Percentiles rank a stretch among this genome's conserved stretches.
Conservation (phyloP, 2,329 filamentous ascomycete species). For the Penicillium sp. region DNA sequence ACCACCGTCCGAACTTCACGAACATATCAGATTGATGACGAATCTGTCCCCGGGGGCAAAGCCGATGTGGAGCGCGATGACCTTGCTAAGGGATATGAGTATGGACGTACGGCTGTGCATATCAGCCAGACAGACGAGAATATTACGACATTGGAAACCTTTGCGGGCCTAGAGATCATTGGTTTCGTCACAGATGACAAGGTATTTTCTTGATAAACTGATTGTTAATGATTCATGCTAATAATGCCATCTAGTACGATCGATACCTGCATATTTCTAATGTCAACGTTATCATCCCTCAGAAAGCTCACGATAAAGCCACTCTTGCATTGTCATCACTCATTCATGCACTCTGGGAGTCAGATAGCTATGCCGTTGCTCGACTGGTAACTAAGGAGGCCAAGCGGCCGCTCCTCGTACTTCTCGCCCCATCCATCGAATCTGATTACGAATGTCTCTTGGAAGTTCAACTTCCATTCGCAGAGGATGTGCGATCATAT, state of each 20-base stretch:
- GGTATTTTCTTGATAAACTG: slow-evolving; percentile 43
- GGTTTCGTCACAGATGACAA: slow-evolving; percentile 78
- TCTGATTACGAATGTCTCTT: slow-evolving; percentile 80
- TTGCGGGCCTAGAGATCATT: slow-evolving; percentile 74
- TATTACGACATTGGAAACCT: slow-evolving; percentile 82
- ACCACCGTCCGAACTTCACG: slow-evolving; percentile 74
- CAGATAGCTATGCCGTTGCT: slow-evolving; percentile 83
- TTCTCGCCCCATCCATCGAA: slow-evolving; percentile 80
- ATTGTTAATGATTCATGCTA: background rate
- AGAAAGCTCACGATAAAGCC: slow-evolving; percentile 77
- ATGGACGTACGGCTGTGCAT: slow-evolving; percentile 86
- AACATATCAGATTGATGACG: slow-evolving; percentile 78
- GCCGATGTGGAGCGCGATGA: slow-evolving; percentile 78
- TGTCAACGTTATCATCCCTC: slow-evolving; percentile 73
- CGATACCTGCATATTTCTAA: slow-evolving; percentile 84
- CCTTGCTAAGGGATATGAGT: slow-evolving; percentile 90
- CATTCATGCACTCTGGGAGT: slow-evolving; percentile 81
- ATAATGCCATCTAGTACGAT: slow-evolving; percentile 61
- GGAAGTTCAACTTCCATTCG: slow-evolving; percentile 87
- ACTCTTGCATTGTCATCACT: slow-evolving; percentile 84
- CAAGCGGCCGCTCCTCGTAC: slow-evolving; percentile 72
- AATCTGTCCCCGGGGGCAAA: slow-evolving; percentile 73
- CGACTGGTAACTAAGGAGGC: slow-evolving; percentile 82
- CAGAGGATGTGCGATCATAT: slow-evolving; percentile 88
- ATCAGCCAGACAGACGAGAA: slow-evolving; percentile 85